These are phyloP conservation scores for Medakamo hakoo DNA, from an alignment of 139 green algal genomes.

Conservation along the genomic window DNA sequence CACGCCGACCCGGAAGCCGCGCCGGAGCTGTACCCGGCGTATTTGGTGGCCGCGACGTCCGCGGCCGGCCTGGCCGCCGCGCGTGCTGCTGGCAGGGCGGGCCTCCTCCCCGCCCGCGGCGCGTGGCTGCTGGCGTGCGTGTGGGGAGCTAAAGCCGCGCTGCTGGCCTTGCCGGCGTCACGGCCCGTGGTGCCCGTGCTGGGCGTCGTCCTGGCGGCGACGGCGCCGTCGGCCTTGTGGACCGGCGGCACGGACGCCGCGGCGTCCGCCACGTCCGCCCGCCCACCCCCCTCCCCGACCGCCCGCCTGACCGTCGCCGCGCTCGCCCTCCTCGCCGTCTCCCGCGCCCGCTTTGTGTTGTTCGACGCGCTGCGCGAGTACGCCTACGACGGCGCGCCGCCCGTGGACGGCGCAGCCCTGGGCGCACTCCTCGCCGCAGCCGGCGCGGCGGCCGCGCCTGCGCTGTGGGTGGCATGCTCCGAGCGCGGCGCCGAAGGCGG, in stretches of 20 bases:
- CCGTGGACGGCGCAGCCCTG: no score
- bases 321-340: neutral
- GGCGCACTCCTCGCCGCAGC: no score
- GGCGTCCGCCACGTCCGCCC: neutral
- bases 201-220: constrained; percentile 24
- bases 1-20: constrained; percentile 26
- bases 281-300: neutral
- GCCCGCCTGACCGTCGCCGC: no score
- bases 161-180: constrained; percentile 68
- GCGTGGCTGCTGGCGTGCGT: constrained; percentile 39
- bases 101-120: constrained; percentile 2
- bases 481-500: no score
- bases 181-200: constrained; percentile 20
- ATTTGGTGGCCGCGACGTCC: constrained; percentile 66
- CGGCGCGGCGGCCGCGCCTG: no score
- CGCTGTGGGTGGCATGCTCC: no score
- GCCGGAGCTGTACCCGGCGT: constrained; percentile 66
- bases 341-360: neutral
- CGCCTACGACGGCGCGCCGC: constrained; percentile 3
- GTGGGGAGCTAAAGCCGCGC: constrained; percentile 67
- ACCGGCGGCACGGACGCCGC: constrained; percentile 10
- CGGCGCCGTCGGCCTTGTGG: constrained; percentile 34
- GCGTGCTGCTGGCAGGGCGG: constrained; percentile 7
- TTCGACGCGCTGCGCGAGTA: neutral
- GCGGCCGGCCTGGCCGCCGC: constrained; percentile 41